Evolutionary conservation across 108 stramenopile genomes (phyloP).

Genomic region (Nannochloropsis oceanica): DNA sequence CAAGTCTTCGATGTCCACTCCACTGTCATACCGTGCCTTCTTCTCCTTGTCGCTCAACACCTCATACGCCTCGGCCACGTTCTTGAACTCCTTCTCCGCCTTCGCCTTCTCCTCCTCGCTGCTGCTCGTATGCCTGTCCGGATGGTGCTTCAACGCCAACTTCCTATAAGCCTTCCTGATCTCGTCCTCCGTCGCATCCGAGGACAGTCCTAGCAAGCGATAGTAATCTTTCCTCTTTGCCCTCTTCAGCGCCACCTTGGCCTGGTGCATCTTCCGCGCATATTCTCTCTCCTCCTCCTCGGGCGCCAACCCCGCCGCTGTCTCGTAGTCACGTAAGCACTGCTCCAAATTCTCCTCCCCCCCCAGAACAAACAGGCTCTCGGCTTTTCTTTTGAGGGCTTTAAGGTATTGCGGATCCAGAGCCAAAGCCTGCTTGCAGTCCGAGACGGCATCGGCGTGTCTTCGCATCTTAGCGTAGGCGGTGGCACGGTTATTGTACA

Average conservation of each 20-base stretch:
- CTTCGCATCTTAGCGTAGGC: slow-evolving; percentile 25
- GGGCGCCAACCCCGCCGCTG: slow-evolving; percentile 17
- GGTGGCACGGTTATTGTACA: slow-evolving; percentile 40
- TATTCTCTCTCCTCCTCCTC: slow-evolving; percentile 28
- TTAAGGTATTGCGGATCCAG: slow-evolving; percentile 38
- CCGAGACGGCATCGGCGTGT: slow-evolving; percentile 34
- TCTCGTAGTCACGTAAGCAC: slow-evolving; percentile 41
- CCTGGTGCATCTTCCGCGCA: slow-evolving; percentile 21
- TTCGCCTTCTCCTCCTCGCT: slow-evolving; percentile 30
- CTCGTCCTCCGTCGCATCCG: slow-evolving; percentile 49
- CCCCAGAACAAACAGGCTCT: slow-evolving; percentile 23
- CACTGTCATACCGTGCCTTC: slow-evolving; percentile 30
- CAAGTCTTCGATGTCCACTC: slow-evolving; percentile 28
- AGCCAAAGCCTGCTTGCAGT: slow-evolving; percentile 30
- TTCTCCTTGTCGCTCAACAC: slow-evolving; percentile 27
- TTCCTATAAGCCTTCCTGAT: slow-evolving; percentile 81
- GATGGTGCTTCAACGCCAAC: slow-evolving; percentile 73
- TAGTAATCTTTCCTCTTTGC: slow-evolving; percentile 32
- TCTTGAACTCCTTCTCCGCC: slow-evolving; percentile 36
- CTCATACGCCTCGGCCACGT: slow-evolving; percentile 36
- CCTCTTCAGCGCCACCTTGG: slow-evolving; percentile 28
- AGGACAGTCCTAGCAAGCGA: background rate
- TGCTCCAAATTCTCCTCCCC: slow-evolving; percentile 33
- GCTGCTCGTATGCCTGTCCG: slow-evolving; percentile 35
- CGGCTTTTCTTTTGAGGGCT: slow-evolving; percentile 35